Base-by-base conservation (phyloP, 2,329 filamentous ascomycete genomes). In the Stachybotrys chartarum region DNA sequence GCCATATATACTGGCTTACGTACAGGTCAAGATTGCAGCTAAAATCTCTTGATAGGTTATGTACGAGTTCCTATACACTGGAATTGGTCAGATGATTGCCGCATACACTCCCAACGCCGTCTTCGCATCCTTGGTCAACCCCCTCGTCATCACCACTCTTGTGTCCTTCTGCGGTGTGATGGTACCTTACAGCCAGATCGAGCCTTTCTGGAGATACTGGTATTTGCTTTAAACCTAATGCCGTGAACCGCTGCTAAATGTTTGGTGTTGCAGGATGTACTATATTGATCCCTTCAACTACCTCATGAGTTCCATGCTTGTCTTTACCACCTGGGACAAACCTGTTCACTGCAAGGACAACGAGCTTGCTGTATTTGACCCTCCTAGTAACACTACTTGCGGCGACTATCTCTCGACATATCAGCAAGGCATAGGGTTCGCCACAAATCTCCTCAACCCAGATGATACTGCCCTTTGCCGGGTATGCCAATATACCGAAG, bases 91-190 rank as follows among this genome's bases (percentile, higher is more conserved):
- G 56, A 68, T 66, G 2, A 72, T 79, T 45, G 75, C 76, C 0
- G 77, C 77, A 1, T 79, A 79, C 55, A 73, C 76, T 0, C 77
- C 77, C 0, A 79, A 78, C 49, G 76, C 75, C 14, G 72, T 75
- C 49, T 77, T 78, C n/a, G 77, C 77, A 1, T 69, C 76, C 1
- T 68, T 78, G 24, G 71, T 72, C 60, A 78, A 78, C 54, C 75
- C 75, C 0, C 63, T 79, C 1, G 55, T 78, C 42, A 68, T 79
- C 54, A 69, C 71, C 1, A 72, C 57, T 50, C 18, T 55, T n/a
- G 30, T 52, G 10, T 42, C 39, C 32, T 67, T 66, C 52, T 66
- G 63, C 16, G 63, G 64, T 6, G 61, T 66, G 1, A 56, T 67
- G 1, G 58, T 66, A 10, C 63, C 62, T 0, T 66, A 65, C 47